Evolutionary conservation across 139 green algal genomes (phyloP), one percentile per base, ranked within the genome.

Genomic region (Chlorella sp.): DNA sequence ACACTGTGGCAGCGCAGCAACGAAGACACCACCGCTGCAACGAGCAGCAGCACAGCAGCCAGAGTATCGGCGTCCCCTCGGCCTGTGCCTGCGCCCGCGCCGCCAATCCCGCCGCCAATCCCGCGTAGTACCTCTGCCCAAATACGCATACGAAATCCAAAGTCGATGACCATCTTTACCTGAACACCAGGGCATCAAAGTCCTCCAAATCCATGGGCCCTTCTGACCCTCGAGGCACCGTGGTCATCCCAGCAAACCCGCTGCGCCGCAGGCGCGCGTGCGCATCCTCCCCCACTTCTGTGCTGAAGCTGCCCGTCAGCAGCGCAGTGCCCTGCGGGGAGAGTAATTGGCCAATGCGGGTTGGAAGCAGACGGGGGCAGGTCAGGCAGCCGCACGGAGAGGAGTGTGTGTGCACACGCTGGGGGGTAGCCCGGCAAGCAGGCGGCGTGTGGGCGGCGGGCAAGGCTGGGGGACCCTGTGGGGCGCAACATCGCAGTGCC

Each of bases 191-290:
- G 0, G 88, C 40, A 66, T 96, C 89, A 80, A 86, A 95, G 26
- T 88, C 86, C 28, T 96, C 91, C n/a, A 96, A 40, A 32, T 95
- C 90, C 22, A 93, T 36, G 14, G 57, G 61, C n/a, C 37, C 83
- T 0, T 75, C 37, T 32, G 22, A 3, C 39, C 21, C 66, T 32
- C 3, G 57, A 24, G 32, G 77, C 61, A 42, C 39, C 57, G 77
- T 92, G 66, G 75, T 91, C 30, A 95, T 94, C 39, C 93, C 93
- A 3, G 68, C 89, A 90, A 94, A 95, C 37, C 93, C 93, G 75
- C 92, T 95, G 42, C 91, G 88, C 60, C 92, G 89, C 53, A 95
- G 91, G 32, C 76, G 84, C 39, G 79, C 79, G 24, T 75, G 32
- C 0, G 68, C 91, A 1, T n/a, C 42, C 12, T 92, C 83, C 5